phyloP scores from a whole-genome alignment of 176 grass and related monocot species.

The Zoysia japonica region DNA sequence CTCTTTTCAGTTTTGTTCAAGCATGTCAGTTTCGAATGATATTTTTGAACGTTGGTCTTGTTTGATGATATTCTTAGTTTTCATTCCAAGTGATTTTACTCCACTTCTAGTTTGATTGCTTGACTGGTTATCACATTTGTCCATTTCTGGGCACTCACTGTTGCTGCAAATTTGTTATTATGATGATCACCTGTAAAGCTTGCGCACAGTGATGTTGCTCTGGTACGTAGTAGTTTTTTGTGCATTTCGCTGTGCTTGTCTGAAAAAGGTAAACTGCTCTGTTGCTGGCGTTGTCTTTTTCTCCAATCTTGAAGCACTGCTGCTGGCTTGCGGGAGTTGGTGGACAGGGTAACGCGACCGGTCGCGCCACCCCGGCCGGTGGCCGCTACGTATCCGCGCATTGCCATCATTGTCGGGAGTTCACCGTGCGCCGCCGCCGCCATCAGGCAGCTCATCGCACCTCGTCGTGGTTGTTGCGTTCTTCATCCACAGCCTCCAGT shows the following conservation, averaged over 20 bases:
- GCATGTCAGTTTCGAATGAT: not conserved
- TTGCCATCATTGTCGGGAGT: too few species aligned
- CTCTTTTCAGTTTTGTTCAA: conserved; percentile 13
- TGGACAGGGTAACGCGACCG: too few species aligned
- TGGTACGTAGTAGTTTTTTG: not conserved
- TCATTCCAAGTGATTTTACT: conserved; percentile 4
- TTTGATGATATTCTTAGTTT: not conserved
- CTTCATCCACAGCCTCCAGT: too few species aligned
- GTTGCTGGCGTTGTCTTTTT: not conserved
- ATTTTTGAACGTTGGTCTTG: not conserved
- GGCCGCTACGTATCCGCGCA: too few species aligned
- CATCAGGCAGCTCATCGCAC: too few species aligned
- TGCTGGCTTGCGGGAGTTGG: conserved; percentile 21
- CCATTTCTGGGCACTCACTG: not conserved
- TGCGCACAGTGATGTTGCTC: conserved; percentile 4
- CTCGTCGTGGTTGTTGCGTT: too few species aligned
- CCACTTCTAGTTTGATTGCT: conserved; percentile 31
- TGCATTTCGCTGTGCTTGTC: not conserved
- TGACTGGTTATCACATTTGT: not conserved
- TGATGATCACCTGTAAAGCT: conserved; percentile 21
- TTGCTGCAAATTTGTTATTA: conserved; percentile 30
- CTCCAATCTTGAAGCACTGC: not conserved
- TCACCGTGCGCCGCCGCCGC: too few species aligned
- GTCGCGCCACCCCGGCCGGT: too few species aligned
- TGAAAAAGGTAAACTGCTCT: conserved; percentile 9